A percentile compares a stretch with the other conserved stretches of the same genome.
Evolutionary conservation across 169 alveolate genomes (phyloP).

Genomic region (Plasmodium malariae): DNA sequence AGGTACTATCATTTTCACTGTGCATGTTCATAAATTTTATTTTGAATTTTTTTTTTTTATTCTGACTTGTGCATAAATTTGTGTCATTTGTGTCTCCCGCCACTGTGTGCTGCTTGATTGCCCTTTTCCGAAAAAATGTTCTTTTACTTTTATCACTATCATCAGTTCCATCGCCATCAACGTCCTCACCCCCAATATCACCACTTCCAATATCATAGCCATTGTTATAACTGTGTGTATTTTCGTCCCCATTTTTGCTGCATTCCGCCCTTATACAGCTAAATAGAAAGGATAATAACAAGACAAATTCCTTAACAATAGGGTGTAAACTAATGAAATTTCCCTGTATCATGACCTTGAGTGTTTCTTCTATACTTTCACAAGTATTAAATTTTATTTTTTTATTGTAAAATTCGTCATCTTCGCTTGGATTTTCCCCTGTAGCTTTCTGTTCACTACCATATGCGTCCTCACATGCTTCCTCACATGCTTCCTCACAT

Average conservation of each 20-base stretch:
- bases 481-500: not conserved
- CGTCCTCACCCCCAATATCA: no score
- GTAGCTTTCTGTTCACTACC: not conserved
- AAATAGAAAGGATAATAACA: slow-evolving; percentile 29
- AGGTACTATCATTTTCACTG: not conserved
- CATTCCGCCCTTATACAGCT: slow-evolving; percentile 20
- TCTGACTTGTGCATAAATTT: not conserved
- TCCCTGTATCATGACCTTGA: slow-evolving; percentile 14
- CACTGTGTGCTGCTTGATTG: not conserved
- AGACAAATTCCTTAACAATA: slow-evolving; percentile 43
- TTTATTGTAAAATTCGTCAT: not conserved
- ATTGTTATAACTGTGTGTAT: no score
- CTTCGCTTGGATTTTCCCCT: no score
- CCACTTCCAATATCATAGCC: no score
- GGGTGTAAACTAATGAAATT: slow-evolving; percentile 25
- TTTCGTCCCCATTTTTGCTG: no score
- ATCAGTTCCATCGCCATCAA: no score
- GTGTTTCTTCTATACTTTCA: slow-evolving; percentile 14
- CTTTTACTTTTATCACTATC: no score
- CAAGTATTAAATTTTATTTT: slow-evolving; percentile 11
- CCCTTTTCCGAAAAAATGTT: not conserved
- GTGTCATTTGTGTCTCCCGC: not conserved
- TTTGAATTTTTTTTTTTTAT: not conserved
- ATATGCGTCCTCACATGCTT: not conserved
- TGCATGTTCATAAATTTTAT: slow-evolving; percentile 11